Evolutionary conservation across 2,329 filamentous ascomycete species (phyloP).

Genomic region (Canariomyces notabilis): DNA sequence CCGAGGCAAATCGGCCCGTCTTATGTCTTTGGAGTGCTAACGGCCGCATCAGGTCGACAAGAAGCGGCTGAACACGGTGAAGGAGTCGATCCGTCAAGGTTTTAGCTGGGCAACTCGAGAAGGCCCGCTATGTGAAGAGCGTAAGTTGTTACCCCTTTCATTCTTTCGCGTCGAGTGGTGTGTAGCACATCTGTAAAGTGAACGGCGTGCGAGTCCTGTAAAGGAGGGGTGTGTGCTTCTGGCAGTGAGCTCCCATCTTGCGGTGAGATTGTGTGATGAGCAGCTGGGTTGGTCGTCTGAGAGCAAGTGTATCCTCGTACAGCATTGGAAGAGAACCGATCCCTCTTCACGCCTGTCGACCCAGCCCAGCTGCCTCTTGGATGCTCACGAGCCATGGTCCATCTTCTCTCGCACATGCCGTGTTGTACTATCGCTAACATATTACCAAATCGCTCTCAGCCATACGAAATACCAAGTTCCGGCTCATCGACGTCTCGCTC

Average conservation of each 20-base stretch:
- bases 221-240: not conserved
- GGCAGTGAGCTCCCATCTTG: not conserved
- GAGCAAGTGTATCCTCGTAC: not conserved
- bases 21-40: conserved; percentile 13
- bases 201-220: not conserved
- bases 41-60: conserved; percentile 65
- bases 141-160: conserved; percentile 48
- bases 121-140: conserved; percentile 96
- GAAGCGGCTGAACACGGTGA: conserved; percentile 77
- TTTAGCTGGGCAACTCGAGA: conserved; percentile 96
- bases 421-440: not conserved
- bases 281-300: not conserved
- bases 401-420: not conserved
- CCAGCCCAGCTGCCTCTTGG: not conserved
- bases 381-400: not conserved
- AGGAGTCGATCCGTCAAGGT: conserved; percentile 89
- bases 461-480: conserved; percentile 97
- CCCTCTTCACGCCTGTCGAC: not conserved
- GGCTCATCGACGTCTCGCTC: conserved; percentile 83
- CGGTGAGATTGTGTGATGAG: not conserved
- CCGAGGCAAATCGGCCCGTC: conserved; percentile 14
- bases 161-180: conserved; percentile 11
- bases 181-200: conserved; percentile 12
- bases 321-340: not conserved
- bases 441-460: conserved; percentile 43